Percentiles rank a stretch among this genome's conserved stretches.
phyloP scores from a whole-genome alignment of 352 stramenopile species.

The Phytophthora quininea region DNA sequence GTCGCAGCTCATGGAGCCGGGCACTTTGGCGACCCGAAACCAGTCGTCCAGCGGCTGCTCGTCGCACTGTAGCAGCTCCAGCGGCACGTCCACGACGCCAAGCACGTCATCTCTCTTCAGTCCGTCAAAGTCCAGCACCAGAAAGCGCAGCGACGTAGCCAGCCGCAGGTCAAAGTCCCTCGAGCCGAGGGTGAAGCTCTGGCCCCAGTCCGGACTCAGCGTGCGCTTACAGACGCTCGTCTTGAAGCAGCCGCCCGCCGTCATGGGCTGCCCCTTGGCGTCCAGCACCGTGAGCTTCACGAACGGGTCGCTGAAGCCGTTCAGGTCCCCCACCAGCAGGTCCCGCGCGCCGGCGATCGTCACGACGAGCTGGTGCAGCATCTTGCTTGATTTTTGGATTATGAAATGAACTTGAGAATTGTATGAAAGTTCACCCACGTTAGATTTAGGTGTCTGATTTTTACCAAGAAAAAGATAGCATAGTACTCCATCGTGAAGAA shows the following conservation, averaged over 20 bases:
- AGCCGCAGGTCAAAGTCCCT: constrained; percentile 58
- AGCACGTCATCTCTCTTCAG: constrained; percentile 68
- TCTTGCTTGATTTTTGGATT: constrained; percentile 4
- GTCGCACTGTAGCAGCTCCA: constrained; percentile 47
- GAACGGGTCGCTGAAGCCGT: constrained; percentile 79
- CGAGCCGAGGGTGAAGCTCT: constrained; percentile 52
- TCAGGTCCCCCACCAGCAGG: constrained; percentile 68
- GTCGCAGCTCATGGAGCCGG: constrained; percentile 55
- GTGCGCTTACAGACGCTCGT: constrained; percentile 57
- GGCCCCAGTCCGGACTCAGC: constrained; percentile 56
- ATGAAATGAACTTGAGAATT: not conserved
- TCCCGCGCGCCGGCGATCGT: constrained; percentile 59
- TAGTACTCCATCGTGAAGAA: too few relatives aligned
- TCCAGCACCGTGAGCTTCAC: constrained; percentile 64
- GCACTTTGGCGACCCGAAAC: constrained; percentile 57
- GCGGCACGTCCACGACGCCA: constrained; percentile 70
- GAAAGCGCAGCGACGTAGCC: constrained; percentile 65
- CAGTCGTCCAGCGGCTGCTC: constrained; percentile 40
- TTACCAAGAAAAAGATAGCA: too few relatives aligned
- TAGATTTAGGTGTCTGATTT: too few relatives aligned
- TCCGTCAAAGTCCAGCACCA: constrained; percentile 65
- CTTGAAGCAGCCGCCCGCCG: constrained; percentile 46
- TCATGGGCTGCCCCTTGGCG: constrained; percentile 46
- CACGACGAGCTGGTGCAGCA: constrained; percentile 45
- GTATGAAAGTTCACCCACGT: too few relatives aligned